Evolutionary conservation across 495 filamentous ascomycete genomes (phyloP).

Genomic region (Neurospora sp.): DNA sequence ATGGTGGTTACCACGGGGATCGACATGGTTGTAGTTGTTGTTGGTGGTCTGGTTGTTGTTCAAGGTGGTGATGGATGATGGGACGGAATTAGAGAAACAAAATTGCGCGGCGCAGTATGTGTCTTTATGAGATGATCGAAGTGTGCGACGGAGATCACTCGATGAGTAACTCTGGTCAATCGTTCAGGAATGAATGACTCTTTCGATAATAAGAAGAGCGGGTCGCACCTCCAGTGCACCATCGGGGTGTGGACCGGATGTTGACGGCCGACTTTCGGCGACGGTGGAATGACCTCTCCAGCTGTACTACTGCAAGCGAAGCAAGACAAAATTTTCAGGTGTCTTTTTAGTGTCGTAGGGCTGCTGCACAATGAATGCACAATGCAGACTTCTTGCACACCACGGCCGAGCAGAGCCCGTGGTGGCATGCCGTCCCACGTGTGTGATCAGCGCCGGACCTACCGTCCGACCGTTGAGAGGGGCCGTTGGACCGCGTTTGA

Average conservation of each 20-base stretch:
- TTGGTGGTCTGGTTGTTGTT: neutral
- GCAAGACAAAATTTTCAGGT: neutral
- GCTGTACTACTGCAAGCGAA: neutral
- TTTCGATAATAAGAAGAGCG: neutral
- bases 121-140: neutral
- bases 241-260: neutral
- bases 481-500: neutral
- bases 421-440: neutral
- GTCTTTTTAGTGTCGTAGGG: neutral
- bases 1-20: constrained; percentile 16
- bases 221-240: neutral
- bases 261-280: constrained; percentile 9
- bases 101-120: neutral
- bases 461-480: neutral
- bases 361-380: neutral
- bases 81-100: neutral
- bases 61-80: neutral
- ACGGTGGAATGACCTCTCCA: neutral
- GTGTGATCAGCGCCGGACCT: neutral
- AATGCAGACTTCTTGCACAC: neutral
- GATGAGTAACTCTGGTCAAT: neutral
- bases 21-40: constrained; percentile 1
- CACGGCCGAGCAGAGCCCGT: neutral
- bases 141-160: neutral
- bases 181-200: neutral